Base-by-base conservation (phyloP, 1,139 yeast species). In the Hyphopichia fennica region DNA sequence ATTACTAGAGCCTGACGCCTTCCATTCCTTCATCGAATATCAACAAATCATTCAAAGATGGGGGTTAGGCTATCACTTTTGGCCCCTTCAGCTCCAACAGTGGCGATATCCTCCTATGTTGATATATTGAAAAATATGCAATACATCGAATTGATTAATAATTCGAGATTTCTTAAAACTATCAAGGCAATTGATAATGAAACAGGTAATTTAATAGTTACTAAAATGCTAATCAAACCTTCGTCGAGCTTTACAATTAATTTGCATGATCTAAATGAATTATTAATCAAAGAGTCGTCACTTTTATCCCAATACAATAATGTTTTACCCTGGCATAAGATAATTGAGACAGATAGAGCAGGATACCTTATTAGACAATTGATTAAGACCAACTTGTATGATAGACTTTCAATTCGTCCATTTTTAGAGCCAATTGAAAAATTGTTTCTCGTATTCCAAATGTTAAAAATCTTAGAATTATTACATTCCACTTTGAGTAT, bases 21-120 rank as follows among this genome's bases (percentile, higher is more conserved):
- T n/a, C n/a, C n/a, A n/a, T n/a, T n/a, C n/a, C 3, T 25, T 25
- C 11, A 25, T 25, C 3, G 8, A 25, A 9, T 9, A 7, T 25
- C 13, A 11, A 25, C 11, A 9, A 4, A n/a, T 11, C 11, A 22
- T 22, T 22, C n/a, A 10, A 25, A 4, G 8, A 90, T 91, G 97
- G 97, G 97, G 15, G 89, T 88, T 17, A 86, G 87, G 60, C 69
- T 91, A 50, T 90, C 97, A 4, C 70, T 87, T 38, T 67, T 89
- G 57, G 89, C 96, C 23, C 96, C 96, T 6, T 82, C 93, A 13
- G 90, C 97, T 3, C 91, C 95, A 4, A 87, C 97, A 1, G 88
- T 93, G 54, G 96, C 96, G 11, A 76, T 90, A 4, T 90, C 95
- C 27, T 91, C 98, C 1, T 93, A 91, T 55, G 79, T 93, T 31